A percentile compares a stretch with the other conserved stretches of the same genome.
These are phyloP conservation scores for Zygosaccharomyces siamensis DNA, from an alignment of 805 yeast species.

Conservation along the genomic window DNA sequence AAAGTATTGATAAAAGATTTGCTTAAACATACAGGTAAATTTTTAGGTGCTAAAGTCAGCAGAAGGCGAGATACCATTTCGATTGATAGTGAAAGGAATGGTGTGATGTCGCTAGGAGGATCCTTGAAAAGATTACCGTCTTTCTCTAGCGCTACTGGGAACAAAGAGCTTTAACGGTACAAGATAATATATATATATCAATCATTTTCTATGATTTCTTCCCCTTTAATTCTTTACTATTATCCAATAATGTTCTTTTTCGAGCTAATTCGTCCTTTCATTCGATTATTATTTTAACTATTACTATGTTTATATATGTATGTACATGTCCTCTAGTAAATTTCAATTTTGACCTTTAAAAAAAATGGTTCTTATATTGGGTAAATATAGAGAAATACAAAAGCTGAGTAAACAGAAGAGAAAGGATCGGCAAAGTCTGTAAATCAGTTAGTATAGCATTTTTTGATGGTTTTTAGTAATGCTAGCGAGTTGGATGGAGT, in stretches of 20 bases:
- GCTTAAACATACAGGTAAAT: conserved; percentile 65
- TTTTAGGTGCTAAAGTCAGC: conserved; percentile 69
- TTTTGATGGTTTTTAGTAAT: conserved; percentile 7
- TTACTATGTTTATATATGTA: no score
- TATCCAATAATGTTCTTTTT: background rate
- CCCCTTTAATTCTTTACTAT: background rate
- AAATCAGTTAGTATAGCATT: background rate
- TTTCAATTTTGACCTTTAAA: no score
- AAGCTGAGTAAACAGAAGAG: background rate
- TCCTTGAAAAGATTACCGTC: background rate
- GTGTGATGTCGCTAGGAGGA: background rate
- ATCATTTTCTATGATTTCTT: background rate
- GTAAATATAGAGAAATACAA: background rate
- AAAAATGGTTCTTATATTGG: background rate
- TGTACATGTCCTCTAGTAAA: no score
- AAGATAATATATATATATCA: background rate
- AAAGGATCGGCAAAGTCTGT: background rate
- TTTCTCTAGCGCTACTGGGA: background rate
- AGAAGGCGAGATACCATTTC: conserved; percentile 4
- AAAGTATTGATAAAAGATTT: conserved; percentile 57
- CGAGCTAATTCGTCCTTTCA: no score
- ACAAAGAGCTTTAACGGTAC: background rate
- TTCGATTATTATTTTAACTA: no score
- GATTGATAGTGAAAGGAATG: background rate
- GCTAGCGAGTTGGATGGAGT: conserved; percentile 1